phyloP scores from a whole-genome alignment of 768 basidiomycete species.

The Pholiota conissans region DNA sequence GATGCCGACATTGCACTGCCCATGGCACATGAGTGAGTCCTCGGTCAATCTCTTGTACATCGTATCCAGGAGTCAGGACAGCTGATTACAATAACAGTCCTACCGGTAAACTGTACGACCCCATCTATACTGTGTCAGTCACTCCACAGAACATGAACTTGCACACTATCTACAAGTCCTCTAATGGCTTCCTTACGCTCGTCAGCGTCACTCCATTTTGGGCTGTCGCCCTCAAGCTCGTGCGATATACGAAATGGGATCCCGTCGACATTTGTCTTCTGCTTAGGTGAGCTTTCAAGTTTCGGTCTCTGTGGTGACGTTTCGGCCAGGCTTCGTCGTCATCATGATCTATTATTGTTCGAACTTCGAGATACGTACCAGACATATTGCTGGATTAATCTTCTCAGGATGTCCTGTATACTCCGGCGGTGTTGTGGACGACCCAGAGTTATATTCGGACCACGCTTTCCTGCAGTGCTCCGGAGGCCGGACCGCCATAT shows the following conservation, averaged over 20 bases:
- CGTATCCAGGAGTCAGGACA: neutral
- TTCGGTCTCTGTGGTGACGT: neutral
- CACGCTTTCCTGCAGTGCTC: too few relatives aligned
- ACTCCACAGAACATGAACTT: constrained; percentile 48
- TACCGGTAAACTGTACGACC: constrained; percentile 46
- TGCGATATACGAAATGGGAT: constrained; percentile 64
- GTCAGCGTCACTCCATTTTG: constrained; percentile 71
- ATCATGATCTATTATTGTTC: neutral
- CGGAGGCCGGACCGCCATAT: too few relatives aligned
- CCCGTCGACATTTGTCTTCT: constrained; percentile 67
- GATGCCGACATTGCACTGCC: constrained; percentile 74
- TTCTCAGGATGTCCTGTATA: neutral
- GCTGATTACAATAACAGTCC: constrained; percentile 17
- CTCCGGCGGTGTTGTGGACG: too few relatives aligned
- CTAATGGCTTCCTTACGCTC: constrained; percentile 48
- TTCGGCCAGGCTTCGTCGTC: neutral
- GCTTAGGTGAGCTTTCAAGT: constrained; percentile 45
- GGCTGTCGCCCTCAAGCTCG: constrained; percentile 73
- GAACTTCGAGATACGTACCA: neutral
- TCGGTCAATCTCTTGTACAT: constrained; percentile 1
- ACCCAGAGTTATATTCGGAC: too few relatives aligned
- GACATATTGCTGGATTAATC: neutral
- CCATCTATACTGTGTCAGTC: constrained; percentile 56
- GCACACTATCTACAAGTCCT: constrained; percentile 58
- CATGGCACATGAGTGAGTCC: constrained; percentile 62